These are phyloP conservation scores for Metschnikowia dekortorum DNA, from an alignment of 805 yeast genomes.

Conservation along the genomic window DNA sequence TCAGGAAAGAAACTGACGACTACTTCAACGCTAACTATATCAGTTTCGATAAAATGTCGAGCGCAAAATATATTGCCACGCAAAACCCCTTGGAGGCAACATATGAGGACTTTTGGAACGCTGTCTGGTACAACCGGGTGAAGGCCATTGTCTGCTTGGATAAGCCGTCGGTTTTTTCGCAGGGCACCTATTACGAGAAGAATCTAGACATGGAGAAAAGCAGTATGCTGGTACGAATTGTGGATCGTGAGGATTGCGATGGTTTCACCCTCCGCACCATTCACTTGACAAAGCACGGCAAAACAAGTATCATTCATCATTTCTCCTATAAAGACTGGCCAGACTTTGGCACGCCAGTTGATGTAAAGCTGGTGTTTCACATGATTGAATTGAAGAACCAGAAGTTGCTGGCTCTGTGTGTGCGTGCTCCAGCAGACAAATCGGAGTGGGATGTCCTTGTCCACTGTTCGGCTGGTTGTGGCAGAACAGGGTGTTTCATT, in stretches of 20 bases:
- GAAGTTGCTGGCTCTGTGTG: constrained; percentile 14
- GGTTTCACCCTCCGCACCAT: constrained; percentile 16
- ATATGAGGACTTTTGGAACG: constrained; percentile 42
- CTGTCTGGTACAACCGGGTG: constrained; percentile 31
- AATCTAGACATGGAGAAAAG: constrained; percentile 17
- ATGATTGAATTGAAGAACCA: constrained; percentile 32
- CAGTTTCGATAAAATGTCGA: constrained; percentile 22
- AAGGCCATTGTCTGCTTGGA: constrained; percentile 35
- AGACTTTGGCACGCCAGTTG: constrained; percentile 41
- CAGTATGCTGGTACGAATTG: constrained; percentile 12
- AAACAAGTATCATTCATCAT: constrained; percentile 26
- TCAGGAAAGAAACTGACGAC: constrained; percentile 26
- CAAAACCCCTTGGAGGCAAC: constrained; percentile 42
- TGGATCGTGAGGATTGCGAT: constrained; percentile 6
- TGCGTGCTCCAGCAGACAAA: constrained; percentile 2
- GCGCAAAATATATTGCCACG: constrained; percentile 39
- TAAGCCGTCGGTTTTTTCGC: constrained; percentile 18
- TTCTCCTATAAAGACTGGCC: constrained; percentile 44
- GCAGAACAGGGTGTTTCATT: constrained; percentile 52
- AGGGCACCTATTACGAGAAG: constrained; percentile 17
- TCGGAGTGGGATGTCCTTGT: constrained; percentile 28
- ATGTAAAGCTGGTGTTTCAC: constrained; percentile 26
- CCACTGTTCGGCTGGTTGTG: constrained; percentile 61
- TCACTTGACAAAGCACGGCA: constrained; percentile 9
- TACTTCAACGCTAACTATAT: constrained; percentile 46